phyloP scores from a whole-genome alignment of 257 asterid genomes.

The Osmanthus fragrans region DNA sequence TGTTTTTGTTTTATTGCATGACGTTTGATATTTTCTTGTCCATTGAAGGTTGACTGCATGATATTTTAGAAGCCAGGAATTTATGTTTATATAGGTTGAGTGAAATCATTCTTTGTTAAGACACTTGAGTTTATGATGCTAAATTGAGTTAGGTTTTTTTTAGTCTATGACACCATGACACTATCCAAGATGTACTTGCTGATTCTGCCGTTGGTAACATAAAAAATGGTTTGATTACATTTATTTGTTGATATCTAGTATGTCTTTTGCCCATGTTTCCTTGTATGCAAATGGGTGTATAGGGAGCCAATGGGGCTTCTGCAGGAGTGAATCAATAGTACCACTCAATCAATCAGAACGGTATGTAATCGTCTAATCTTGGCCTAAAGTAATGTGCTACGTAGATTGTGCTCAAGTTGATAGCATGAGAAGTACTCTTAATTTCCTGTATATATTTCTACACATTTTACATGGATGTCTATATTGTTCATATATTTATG shows the following conservation, averaged over 20 bases:
- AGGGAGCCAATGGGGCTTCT: slow-evolving; percentile 77
- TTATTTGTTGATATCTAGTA: slow-evolving; percentile 27
- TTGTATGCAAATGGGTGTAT: slow-evolving; percentile 25
- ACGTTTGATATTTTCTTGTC: neutral
- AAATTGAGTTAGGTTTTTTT: neutral
- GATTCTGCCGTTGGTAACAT: slow-evolving; percentile 29
- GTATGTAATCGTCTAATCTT: slow-evolving; percentile 67
- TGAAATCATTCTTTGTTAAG: neutral
- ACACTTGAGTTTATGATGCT: neutral
- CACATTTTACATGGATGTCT: slow-evolving; percentile 21
- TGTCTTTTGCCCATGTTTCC: slow-evolving; percentile 40
- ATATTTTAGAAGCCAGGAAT: neutral
- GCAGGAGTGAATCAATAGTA: slow-evolving; percentile 64
- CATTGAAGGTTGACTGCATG: neutral
- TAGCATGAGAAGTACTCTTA: neutral
- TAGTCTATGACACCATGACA: neutral
- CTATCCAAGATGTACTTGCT: neutral
- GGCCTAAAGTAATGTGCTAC: slow-evolving; percentile 40
- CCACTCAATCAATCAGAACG: slow-evolving; percentile 54
- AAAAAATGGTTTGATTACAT: slow-evolving; percentile 20
- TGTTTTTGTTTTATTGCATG: neutral
- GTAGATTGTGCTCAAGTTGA: slow-evolving; percentile 19
- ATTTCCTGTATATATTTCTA: slow-evolving; percentile 7
- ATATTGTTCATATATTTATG: neutral
- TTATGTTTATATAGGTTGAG: neutral